Base-by-base conservation (phyloP, 352 stramenopile genomes). In the Phytophthora tubulina region DNA sequence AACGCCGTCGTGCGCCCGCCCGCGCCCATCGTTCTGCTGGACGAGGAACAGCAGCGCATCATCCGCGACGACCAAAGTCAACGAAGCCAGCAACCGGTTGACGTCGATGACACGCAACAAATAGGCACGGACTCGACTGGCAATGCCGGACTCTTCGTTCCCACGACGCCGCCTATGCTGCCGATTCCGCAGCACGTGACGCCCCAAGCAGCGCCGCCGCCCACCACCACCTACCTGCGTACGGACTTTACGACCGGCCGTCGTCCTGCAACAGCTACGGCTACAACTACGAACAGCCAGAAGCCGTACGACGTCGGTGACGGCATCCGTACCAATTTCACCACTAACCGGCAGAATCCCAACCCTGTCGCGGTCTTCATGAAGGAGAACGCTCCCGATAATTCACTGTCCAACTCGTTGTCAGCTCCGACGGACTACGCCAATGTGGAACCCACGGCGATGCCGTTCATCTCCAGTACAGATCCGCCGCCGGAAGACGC, bases 11-110 rank as follows among this genome's bases (percentile, higher is more conserved):
- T 42, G 30, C 67, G 61, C 0, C 63, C 63, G 6, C 49, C 49
- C 6, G 39, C 58, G 17, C 33, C 72, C 15, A 57, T 92, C 62
- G 49, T 89, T 27, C 56, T 90, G 11, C 72, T 90, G 21, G 81
- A 92, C 35, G 81, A 90, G 17, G 75, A 92, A 31, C 79, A 89
- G 77, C 79, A 88, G 74, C 81, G 73, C 27, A 57, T 65, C 60
- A 65, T 92, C n/a, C 76, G 70, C 45, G 66, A 67, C 49, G 50
- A 45, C 30, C 38, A 52, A 49, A 38, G 11, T 7, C 54, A 30
- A 35, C 54, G 17, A 49, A 46, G 13, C 7, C 36, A 56, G 30
- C 17, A 55, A 33, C 15, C 33, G 15, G 17, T 17, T 9, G 11
- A 17, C 15, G 7, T 21, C 15, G 54, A 63, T 10, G 46, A 56